A percentile compares a stretch with the other conserved stretches of the same genome.
These are phyloP conservation scores for Garcileccinum viscosum DNA, from an alignment of 1,284 basidiomycete genomes.

Conservation along the genomic window DNA sequence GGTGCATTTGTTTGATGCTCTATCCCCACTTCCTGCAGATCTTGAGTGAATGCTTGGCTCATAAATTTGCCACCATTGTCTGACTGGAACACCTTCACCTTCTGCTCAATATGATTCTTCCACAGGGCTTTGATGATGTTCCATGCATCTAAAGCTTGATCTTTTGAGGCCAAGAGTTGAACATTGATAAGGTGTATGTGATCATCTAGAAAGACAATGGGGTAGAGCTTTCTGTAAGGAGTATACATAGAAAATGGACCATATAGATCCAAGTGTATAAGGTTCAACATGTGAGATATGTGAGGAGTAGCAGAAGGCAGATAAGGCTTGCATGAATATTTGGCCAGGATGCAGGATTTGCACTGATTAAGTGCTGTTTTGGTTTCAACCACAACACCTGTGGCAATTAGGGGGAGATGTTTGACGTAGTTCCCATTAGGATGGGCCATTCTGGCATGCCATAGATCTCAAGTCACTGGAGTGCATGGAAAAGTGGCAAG, in stretches of 20 bases:
- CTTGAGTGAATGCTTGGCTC: neutral
- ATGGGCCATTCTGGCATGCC: neutral
- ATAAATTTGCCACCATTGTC: neutral
- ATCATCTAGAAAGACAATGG: neutral
- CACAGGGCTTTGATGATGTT: neutral
- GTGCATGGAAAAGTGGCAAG: neutral
- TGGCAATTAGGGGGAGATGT: neutral
- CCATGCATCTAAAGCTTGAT: neutral
- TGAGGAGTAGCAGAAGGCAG: neutral
- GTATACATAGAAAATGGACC: neutral
- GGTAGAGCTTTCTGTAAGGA: neutral
- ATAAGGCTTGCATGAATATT: neutral
- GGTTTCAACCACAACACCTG: neutral
- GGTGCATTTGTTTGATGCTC: neutral
- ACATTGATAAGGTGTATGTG: neutral
- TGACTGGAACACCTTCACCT: neutral
- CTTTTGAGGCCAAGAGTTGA: neutral
- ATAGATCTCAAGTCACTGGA: neutral
- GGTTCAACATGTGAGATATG: neutral
- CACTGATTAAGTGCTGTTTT: neutral
- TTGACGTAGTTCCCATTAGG: neutral
- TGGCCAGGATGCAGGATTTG: neutral
- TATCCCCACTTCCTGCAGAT: neutral
- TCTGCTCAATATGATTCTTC: neutral
- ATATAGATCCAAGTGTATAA: neutral